phyloP scores from a whole-genome alignment of 2,329 filamentous ascomycete genomes.

The Seiridium cupressi region DNA sequence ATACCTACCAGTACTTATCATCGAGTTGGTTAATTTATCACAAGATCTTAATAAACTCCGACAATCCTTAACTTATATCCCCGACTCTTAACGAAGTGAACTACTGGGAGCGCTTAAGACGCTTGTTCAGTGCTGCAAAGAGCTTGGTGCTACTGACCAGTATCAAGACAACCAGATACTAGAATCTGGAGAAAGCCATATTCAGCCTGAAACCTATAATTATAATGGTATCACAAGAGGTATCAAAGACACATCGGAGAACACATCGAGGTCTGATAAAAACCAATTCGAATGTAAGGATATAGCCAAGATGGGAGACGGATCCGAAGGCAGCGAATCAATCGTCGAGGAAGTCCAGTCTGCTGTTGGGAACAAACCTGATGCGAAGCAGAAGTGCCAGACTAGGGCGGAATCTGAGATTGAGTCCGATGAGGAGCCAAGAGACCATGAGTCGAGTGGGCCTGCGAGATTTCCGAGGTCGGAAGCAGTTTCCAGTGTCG shows the following conservation, averaged over 20 bases:
- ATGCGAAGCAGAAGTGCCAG: too few species aligned
- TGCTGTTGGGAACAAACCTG: too few species aligned
- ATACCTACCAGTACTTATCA: not conserved
- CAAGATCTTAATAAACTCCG: not conserved
- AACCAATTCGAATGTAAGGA: not conserved
- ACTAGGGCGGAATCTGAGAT: too few species aligned
- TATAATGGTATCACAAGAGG: not conserved
- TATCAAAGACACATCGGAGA: not conserved
- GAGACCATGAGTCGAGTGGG: too few species aligned
- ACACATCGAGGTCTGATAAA: not conserved
- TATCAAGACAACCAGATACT: not conserved
- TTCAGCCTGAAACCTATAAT: not conserved
- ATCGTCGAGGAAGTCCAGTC: too few species aligned
- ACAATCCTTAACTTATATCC: not conserved
- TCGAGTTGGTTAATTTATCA: not conserved
- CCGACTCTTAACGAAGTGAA: not conserved
- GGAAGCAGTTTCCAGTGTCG: too few species aligned
- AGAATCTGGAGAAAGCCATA: not conserved
- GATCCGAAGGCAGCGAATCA: not conserved
- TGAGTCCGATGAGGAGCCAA: too few species aligned
- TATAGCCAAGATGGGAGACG: not conserved
- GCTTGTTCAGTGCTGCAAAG: constrained; percentile 1
- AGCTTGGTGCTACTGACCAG: not conserved
- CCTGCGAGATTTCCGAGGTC: too few species aligned
- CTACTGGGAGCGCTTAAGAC: not conserved